A percentile compares a stretch with the other conserved stretches of the same genome.
Evolutionary conservation across 2,329 filamentous ascomycete genomes (phyloP).

Genomic region (Chaetomium sp.): DNA sequence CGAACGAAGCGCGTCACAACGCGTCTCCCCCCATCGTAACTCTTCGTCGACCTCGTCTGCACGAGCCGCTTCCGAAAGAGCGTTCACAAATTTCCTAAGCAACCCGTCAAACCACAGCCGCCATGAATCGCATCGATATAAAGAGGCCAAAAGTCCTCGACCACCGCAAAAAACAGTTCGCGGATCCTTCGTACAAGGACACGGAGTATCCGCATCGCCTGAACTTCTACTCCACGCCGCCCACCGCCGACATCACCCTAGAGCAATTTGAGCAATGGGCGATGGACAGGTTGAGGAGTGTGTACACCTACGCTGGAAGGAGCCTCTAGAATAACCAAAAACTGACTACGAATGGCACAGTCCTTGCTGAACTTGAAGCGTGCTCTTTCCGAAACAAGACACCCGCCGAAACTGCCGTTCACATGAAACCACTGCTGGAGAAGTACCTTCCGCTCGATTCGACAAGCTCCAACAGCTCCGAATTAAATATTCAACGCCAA

Average conservation of each 20-base stretch:
- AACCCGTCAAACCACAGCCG: not conserved
- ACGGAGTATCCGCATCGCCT: conserved; percentile 76
- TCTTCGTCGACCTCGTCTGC: conserved; percentile 1
- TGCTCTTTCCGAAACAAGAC: conserved; percentile 91
- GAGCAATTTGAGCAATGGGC: conserved; percentile 99
- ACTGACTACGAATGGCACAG: conserved; percentile 36
- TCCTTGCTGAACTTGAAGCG: conserved; percentile 82
- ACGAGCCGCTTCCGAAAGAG: not conserved
- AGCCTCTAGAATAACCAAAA: not conserved
- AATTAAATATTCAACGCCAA: conserved; percentile 66
- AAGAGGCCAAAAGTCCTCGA: conserved; percentile 75
- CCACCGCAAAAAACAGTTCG: conserved; percentile 81
- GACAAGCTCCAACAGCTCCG: conserved; percentile 57
- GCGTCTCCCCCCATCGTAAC: conserved; percentile 18
- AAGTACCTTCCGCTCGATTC: conserved; percentile 79
- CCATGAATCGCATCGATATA: conserved; percentile 51
- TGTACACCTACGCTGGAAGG: not conserved
- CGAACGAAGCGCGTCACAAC: conserved; percentile 18
- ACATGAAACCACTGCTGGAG: conserved; percentile 80
- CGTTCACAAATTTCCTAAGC: not conserved
- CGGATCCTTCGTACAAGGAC: conserved; percentile 66
- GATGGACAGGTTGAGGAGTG: conserved; percentile 70
- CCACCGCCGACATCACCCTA: conserved; percentile 88
- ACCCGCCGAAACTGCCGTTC: conserved; percentile 69
- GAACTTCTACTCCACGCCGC: conserved; percentile 85